A percentile compares a stretch with the other conserved stretches of the same genome.
These are phyloP conservation scores for Ganoderma lingzhi DNA, from an alignment of 1,284 basidiomycete genomes.

Conservation along the genomic window DNA sequence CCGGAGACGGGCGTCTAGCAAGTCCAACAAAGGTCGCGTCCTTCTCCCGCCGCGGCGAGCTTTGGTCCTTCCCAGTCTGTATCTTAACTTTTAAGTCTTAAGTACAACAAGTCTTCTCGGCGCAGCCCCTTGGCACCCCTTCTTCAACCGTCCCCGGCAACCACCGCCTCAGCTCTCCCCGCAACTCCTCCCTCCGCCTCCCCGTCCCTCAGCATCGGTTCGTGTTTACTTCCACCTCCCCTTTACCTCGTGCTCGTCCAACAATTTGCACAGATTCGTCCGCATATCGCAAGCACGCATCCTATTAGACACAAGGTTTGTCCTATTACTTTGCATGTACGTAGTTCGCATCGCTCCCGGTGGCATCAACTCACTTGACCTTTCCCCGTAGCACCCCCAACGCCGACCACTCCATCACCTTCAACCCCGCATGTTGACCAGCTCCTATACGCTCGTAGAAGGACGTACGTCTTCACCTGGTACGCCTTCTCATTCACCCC, in stretches of 20 bases:
- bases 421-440: slow-evolving; percentile 12
- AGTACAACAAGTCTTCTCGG: background rate
- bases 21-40: slow-evolving; percentile 24
- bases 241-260: background rate
- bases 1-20: slow-evolving; percentile 19
- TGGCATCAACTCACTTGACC: slow-evolving; percentile 3
- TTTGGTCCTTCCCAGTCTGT: slow-evolving; percentile 2
- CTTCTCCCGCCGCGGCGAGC: slow-evolving; percentile 3
- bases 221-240: background rate
- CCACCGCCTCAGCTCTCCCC: background rate
- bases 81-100: background rate
- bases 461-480: slow-evolving; percentile 22
- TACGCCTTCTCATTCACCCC: slow-evolving; percentile 28
- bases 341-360: slow-evolving; percentile 9
- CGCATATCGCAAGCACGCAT: slow-evolving; percentile 6
- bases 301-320: slow-evolving; percentile 2
- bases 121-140: background rate
- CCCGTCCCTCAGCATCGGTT: background rate
- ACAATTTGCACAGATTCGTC: slow-evolving; percentile 1
- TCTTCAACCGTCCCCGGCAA: slow-evolving; percentile 1
- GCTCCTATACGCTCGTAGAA: slow-evolving; percentile 25
- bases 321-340: background rate
- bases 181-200: background rate
- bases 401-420: background rate
- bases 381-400: background rate